Evolutionary conservation across 1,139 yeast genomes (phyloP), one percentile per base, ranked within the genome.

Genomic region (Yamadazyma kanchanaburiensis): DNA sequence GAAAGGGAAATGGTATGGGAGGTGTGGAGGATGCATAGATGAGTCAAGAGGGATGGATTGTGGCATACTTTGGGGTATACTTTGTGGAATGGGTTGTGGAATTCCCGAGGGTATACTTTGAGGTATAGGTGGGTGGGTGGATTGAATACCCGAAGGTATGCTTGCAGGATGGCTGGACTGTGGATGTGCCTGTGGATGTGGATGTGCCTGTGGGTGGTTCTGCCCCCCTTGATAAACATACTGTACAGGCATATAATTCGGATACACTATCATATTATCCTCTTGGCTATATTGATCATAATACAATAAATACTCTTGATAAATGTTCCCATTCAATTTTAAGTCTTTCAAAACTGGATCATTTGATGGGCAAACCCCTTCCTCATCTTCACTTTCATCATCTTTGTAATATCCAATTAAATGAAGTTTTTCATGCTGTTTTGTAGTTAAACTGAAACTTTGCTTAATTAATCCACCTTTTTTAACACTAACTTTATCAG

Each of bases 401-500:
- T 40, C 39, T 3, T 59, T 51, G 34, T 64, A 62, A 43, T 79
- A 79, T 20, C 77, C 64, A 18, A 79, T 76, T 30, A 79, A 51
- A 43, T 79, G 85, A 14, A 72, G 52, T 39, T 74, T 76, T 32
- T 70, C 70, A 24, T 68, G 65, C 25, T 64, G 68, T 22, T 64
- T 60, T 3, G 78, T 67, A 5, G 70, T 60, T 21, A 77, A 52
- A 4, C 78, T 70, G 40, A 77, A 76, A 27, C 78, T 70, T 46
- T 77, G 82, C 45, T 79, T 79, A 37, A 73, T 56, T 8, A 80
- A 54, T 0, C 85, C 84, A 35, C 65, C 56, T 3, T 51, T 45
- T 38, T 70, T 73, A 5, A 43, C 29, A 10, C 42, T 31, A 14
- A 42, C 44, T 16, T 53, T 49, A 13, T 46, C 46, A 16, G 42